Percentiles rank a stretch among this genome's conserved stretches.
phyloP scores from a whole-genome alignment of 140 eudicot species.

The Oenanthe javanica region DNA sequence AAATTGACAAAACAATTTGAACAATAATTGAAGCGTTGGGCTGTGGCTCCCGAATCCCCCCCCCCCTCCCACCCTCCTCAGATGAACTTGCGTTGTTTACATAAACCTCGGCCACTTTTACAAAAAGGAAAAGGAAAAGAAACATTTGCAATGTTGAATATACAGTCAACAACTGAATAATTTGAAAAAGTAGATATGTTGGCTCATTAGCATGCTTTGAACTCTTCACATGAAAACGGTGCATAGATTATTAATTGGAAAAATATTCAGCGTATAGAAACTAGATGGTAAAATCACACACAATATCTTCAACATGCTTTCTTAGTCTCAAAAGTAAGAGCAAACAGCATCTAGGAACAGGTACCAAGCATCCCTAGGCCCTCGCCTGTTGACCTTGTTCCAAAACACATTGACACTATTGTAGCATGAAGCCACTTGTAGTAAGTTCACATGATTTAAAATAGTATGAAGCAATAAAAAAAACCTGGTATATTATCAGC shows the following conservation, averaged over 20 bases:
- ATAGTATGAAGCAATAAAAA: not conserved
- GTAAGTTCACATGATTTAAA: not conserved
- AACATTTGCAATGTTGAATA: not conserved
- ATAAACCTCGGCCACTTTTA: not conserved
- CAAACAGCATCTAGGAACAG: not conserved
- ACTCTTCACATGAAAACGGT: not conserved
- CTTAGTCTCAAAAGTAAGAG: not conserved
- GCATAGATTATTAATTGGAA: not conserved
- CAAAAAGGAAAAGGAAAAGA: not conserved
- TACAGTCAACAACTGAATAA: not conserved
- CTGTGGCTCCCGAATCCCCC: not conserved
- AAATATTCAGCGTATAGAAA: not conserved
- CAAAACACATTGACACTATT: not conserved
- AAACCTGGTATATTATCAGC: conserved; percentile 96
- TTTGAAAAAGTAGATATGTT: not conserved
- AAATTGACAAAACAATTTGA: not conserved
- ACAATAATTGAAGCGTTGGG: not conserved
- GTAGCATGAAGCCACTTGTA: not conserved
- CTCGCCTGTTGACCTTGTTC: not conserved
- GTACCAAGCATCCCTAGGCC: not conserved
- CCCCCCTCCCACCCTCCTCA: not conserved
- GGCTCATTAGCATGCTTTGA: not conserved
- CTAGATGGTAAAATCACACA: not conserved
- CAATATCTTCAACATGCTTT: not conserved
- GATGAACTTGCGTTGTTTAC: not conserved